Percentiles rank a stretch among this genome's conserved stretches.
Evolutionary conservation across 371 early-diverging fungal species (phyloP).

Genomic region (Saksenaea vasiformis): DNA sequence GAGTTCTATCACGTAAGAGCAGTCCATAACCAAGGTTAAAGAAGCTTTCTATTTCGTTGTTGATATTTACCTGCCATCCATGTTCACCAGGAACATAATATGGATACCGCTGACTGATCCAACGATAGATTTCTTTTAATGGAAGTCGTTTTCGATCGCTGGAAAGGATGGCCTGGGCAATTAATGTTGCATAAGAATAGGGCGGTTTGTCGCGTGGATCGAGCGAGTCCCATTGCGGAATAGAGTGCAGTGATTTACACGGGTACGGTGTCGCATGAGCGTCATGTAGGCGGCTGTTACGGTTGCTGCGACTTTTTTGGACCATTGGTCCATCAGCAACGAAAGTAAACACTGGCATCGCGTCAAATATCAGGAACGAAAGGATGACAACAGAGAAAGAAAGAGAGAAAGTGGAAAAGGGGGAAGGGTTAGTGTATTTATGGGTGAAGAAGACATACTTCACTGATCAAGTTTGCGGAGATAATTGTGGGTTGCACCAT

Average conservation of each 20-base stretch:
- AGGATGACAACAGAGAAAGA: neutral
- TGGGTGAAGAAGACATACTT: neutral
- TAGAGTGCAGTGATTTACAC: neutral
- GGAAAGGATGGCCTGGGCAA: slow-evolving; percentile 79
- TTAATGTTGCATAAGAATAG: slow-evolving; percentile 85
- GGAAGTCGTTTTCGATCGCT: slow-evolving; percentile 69
- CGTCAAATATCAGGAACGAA: neutral
- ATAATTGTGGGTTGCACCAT: neutral
- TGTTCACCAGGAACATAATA: slow-evolving; percentile 67
- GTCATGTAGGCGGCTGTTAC: neutral
- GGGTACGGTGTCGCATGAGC: neutral
- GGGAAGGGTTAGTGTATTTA: neutral
- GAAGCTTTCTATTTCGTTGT: neutral
- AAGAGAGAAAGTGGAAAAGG: neutral
- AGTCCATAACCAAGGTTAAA: neutral
- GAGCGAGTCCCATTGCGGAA: slow-evolving; percentile 16
- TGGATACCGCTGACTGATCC: slow-evolving; percentile 70
- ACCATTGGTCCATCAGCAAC: neutral
- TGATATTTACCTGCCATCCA: slow-evolving; percentile 71
- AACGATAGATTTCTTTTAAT: slow-evolving; percentile 85
- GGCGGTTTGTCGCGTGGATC: slow-evolving; percentile 60
- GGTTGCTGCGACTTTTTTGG: neutral
- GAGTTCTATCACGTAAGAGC: slow-evolving; percentile 70
- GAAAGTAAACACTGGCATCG: neutral
- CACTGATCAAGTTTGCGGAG: neutral